Percentiles rank a stretch among this genome's conserved stretches.
These are phyloP conservation scores for Aspergillus avenaceus DNA, from an alignment of 495 filamentous ascomycete genomes.

Conservation along the genomic window DNA sequence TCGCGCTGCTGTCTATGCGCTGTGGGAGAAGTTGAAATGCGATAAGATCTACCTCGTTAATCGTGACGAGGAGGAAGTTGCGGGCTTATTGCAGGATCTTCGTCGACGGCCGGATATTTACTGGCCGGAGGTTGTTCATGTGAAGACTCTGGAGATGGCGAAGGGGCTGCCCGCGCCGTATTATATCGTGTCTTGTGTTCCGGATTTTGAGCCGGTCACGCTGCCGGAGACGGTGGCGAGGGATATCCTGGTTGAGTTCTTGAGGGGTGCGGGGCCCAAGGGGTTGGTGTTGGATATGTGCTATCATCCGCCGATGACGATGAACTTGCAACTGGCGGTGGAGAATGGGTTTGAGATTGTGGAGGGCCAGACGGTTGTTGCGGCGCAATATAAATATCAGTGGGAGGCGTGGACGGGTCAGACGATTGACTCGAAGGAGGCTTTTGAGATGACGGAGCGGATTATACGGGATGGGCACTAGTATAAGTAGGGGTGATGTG, in stretches of 20 bases:
- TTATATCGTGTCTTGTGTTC: conserved; percentile 57
- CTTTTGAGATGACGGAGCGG: too few species aligned
- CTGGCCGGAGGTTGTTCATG: conserved; percentile 50
- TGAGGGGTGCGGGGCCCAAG: conserved; percentile 32
- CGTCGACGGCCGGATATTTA: neutral
- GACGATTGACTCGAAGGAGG: too few species aligned
- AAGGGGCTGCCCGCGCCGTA: conserved; percentile 43
- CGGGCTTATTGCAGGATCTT: conserved; percentile 46
- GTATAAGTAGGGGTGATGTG: too few species aligned
- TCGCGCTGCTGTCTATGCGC: conserved; percentile 58
- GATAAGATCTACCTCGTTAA: conserved; percentile 61
- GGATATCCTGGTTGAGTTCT: conserved; percentile 47
- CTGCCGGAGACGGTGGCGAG: conserved; percentile 48
- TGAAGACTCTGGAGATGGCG: conserved; percentile 50
- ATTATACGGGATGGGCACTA: too few species aligned
- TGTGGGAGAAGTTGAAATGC: conserved; percentile 52
- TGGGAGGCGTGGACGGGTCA: conserved; percentile 59
- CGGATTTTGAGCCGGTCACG: conserved; percentile 55
- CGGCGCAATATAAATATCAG: conserved; percentile 66
- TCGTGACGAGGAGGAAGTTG: conserved; percentile 54
- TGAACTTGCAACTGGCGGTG: conserved; percentile 47
- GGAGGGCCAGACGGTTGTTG: conserved; percentile 60
- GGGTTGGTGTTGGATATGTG: conserved; percentile 69
- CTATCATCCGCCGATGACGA: conserved; percentile 63
- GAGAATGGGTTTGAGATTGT: conserved; percentile 56